phyloP scores from a whole-genome alignment of 768 basidiomycete genomes.

The Clavaria fumosa region DNA sequence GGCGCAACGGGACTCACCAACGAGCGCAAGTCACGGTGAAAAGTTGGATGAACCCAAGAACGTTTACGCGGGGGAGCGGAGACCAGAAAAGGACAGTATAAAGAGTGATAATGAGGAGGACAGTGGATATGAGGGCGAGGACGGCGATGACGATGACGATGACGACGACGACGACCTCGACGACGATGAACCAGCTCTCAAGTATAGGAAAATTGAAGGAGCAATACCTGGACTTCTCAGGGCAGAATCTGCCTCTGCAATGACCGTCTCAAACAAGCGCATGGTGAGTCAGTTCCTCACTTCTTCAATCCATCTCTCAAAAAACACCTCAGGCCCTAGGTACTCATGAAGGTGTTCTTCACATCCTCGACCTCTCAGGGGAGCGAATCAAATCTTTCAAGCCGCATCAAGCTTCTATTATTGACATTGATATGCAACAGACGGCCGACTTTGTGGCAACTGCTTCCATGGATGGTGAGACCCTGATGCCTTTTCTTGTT shows the following conservation, averaged over 20 bases:
- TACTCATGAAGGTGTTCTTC: slow-evolving; percentile 86
- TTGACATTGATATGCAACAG: slow-evolving; percentile 71
- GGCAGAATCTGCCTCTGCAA: slow-evolving; percentile 80
- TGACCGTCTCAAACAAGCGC: slow-evolving; percentile 57
- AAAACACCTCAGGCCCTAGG: slow-evolving; percentile 56
- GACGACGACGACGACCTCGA: slow-evolving; percentile 55
- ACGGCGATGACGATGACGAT: slow-evolving; percentile 34
- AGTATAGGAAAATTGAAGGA: slow-evolving; percentile 75
- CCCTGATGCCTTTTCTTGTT: neutral
- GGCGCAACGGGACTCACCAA: too few relatives aligned
- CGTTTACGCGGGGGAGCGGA: too few relatives aligned
- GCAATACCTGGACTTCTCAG: slow-evolving; percentile 59
- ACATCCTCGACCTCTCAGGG: slow-evolving; percentile 68
- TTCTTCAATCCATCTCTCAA: slow-evolving; percentile 7
- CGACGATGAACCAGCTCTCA: slow-evolving; percentile 83
- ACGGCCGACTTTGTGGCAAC: slow-evolving; percentile 85
- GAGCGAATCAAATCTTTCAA: slow-evolving; percentile 79
- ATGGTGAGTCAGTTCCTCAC: slow-evolving; percentile 33
- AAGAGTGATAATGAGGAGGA: slow-evolving; percentile 14
- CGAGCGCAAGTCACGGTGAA: too few relatives aligned
- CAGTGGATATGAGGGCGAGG: slow-evolving; percentile 29
- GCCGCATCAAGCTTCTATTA: slow-evolving; percentile 77
- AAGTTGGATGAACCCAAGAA: too few relatives aligned
- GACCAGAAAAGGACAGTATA: slow-evolving; percentile 15
- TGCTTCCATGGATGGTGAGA: slow-evolving; percentile 83